Evolutionary conservation across 441 rosid species (phyloP).

Genomic region (Populus tomentosa): DNA sequence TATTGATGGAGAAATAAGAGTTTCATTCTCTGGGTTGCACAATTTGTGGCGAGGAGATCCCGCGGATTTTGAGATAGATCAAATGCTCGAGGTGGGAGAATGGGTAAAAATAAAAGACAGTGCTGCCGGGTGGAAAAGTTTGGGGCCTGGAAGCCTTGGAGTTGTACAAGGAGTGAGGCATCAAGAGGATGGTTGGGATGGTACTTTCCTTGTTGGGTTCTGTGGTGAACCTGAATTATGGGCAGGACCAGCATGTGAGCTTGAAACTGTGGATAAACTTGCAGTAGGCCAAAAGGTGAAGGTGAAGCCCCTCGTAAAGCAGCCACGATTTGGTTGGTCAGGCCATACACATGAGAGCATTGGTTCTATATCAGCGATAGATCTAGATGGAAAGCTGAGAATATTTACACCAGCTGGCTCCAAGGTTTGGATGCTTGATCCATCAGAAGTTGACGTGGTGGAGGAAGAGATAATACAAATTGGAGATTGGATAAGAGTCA

Average conservation of each 20-base stretch:
- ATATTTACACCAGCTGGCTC: conserved; percentile 89
- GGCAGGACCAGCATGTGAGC: conserved; percentile 68
- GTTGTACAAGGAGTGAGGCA: conserved; percentile 86
- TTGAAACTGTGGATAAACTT: conserved; percentile 63
- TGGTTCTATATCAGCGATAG: conserved; percentile 82
- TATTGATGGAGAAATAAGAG: conserved; percentile 91
- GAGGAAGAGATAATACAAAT: conserved; percentile 76
- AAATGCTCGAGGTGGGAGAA: conserved; percentile 85
- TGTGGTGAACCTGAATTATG: conserved; percentile 97
- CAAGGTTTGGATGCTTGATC: conserved; percentile 96
- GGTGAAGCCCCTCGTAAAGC: conserved; percentile 77
- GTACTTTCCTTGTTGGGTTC: conserved; percentile 71
- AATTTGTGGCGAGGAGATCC: conserved; percentile 98
- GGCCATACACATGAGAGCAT: conserved; percentile 74
- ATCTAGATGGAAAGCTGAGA: conserved; percentile 92
- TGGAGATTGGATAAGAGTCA: conserved; percentile 93
- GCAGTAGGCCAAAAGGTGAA: conserved; percentile 70
- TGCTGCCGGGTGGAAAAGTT: conserved; percentile 67
- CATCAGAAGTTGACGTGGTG: conserved; percentile 81
- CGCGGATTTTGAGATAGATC: conserved; percentile 79
- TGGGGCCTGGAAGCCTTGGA: conserved; percentile 82
- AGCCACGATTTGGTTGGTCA: conserved; percentile 98
- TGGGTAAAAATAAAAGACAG: conserved; percentile 79
- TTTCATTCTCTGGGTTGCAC: conserved; percentile 80
- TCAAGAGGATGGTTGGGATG: conserved; percentile 82